phyloP scores from a whole-genome alignment of 495 filamentous ascomycete genomes.

The Neurospora discreta region DNA sequence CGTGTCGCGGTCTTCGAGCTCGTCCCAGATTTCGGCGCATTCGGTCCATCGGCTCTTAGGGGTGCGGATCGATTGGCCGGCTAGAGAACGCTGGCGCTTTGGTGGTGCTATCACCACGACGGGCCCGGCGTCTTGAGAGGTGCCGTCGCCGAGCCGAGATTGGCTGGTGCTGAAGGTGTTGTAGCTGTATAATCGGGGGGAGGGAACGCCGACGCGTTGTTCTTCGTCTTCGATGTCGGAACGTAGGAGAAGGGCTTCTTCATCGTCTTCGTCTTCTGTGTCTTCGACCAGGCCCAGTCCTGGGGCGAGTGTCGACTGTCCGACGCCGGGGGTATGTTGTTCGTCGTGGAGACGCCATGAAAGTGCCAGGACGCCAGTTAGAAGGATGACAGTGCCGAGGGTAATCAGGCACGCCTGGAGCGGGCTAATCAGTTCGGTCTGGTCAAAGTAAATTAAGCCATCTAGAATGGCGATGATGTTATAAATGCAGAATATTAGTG shows the following conservation, averaged over 20 bases:
- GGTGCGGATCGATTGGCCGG: slow-evolving; percentile 21
- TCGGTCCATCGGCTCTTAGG: slow-evolving; percentile 37
- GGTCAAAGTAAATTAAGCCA: slow-evolving; percentile 91
- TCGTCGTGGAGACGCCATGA: slow-evolving; percentile 86
- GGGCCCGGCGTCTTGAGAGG: slow-evolving; percentile 10
- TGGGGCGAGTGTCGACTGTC: slow-evolving; percentile 53
- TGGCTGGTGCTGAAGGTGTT: slow-evolving; percentile 29
- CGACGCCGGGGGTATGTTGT: slow-evolving; percentile 44
- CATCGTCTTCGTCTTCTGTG: slow-evolving; percentile 46
- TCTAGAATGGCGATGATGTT: slow-evolving; percentile 98
- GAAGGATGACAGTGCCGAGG: slow-evolving; percentile 74
- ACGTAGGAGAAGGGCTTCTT: slow-evolving; percentile 25
- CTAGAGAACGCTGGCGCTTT: slow-evolving; percentile 10
- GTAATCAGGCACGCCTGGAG: slow-evolving; percentile 76
- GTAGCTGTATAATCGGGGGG: slow-evolving; percentile 25
- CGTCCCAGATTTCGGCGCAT: slow-evolving; percentile 55
- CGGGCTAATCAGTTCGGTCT: slow-evolving; percentile 64
- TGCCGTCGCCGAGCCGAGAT: slow-evolving; percentile 5
- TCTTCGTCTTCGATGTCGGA: slow-evolving; percentile 31
- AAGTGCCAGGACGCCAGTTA: slow-evolving; percentile 79
- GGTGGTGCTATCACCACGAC: not conserved
- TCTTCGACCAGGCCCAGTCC: slow-evolving; percentile 60
- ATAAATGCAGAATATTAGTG: slow-evolving; percentile 97
- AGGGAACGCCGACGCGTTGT: slow-evolving; percentile 10
- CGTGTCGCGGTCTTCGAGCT: slow-evolving; percentile 47